Conservation (phyloP, 805 yeast species). For the Wickerhamomyces xylosicus region DNA sequence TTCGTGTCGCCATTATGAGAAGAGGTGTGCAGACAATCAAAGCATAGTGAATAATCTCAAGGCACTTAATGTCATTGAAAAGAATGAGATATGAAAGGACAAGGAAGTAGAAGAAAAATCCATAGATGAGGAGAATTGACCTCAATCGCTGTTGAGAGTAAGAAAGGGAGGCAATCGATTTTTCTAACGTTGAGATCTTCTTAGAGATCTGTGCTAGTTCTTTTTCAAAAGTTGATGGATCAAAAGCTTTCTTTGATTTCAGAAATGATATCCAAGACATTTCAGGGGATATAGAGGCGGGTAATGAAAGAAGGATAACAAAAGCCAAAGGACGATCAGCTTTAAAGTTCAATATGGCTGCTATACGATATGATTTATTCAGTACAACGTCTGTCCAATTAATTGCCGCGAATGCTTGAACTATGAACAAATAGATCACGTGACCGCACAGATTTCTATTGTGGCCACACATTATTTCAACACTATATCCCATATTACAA, state of each 20-base stretch:
- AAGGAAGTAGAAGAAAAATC: constrained; percentile 5
- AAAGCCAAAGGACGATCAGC: too few relatives aligned
- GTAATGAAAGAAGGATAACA: too few relatives aligned
- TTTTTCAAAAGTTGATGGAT: constrained; percentile 33
- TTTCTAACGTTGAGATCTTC: constrained; percentile 22
- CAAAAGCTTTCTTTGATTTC: constrained; percentile 23
- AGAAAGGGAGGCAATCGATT: constrained; percentile 10
- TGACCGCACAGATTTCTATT: too few relatives aligned
- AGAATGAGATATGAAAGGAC: neutral
- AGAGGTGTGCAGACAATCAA: constrained; percentile 2
- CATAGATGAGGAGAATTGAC: constrained; percentile 4
- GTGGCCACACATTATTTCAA: too few relatives aligned
- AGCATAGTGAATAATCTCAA: constrained; percentile 1
- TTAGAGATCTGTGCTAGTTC: constrained; percentile 28
- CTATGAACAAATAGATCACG: too few relatives aligned
- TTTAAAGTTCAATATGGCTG: too few relatives aligned
- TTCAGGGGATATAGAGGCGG: too few relatives aligned
- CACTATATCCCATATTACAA: too few relatives aligned
- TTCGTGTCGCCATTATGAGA: neutral
- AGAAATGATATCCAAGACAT: constrained; percentile 18
- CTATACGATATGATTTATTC: too few relatives aligned
- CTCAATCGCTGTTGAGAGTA: neutral
- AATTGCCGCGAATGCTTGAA: too few relatives aligned
- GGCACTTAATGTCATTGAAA: neutral
- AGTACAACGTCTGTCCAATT: too few relatives aligned